Base-by-base conservation (phyloP, 768 basidiomycete genomes). In the Cystofilobasidium macerans region DNA sequence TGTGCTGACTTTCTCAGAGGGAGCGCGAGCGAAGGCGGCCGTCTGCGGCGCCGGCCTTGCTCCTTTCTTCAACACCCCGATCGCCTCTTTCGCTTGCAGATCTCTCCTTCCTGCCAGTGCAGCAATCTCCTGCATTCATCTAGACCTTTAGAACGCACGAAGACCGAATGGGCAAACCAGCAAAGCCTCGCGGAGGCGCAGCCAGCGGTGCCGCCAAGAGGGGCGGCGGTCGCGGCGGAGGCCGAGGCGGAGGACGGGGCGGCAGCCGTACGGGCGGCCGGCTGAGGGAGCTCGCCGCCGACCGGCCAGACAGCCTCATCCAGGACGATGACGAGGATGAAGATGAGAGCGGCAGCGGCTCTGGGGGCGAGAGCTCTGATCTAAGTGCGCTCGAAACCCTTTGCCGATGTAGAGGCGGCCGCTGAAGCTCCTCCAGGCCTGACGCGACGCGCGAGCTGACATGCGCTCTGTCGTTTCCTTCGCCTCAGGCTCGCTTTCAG, bases 101-200 rank as follows among this genome's bases (percentile, higher is more conserved):
- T n/a, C n/a, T n/a, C n/a, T n/a, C n/a, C n/a, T n/a, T n/a, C n/a
- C n/a, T n/a, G n/a, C n/a, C n/a, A n/a, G n/a, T n/a, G n/a, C n/a
- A n/a, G n/a, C n/a, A n/a, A n/a, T n/a, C n/a, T n/a, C 42, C 35
- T 14, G n/a, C 38, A n/a, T 24, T 54, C 18, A 18, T 13, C 33
- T 8, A 14, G 28, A 28, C 30, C 51, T 32, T 8, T 8, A 22
- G 12, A 14, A 13, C 6, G 28, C 51, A 54, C n/a, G 12, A 32
- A 58, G 14, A 13, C 57, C 1, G 32, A 16, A 65, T 65, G 64
- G 57, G 32, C 32, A 65, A 65, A 47, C 64, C 64, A 30, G 51
- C 57, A 16, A 67, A 67, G 35, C 32, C 65, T 0, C 60, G 65
- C 59, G 65, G 65, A 22, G 65, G 65, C 26, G 58, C 58, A 22